Evolutionary conservation across 2,329 filamentous ascomycete species (phyloP).

Genomic region (Dactylellina leptospora): DNA sequence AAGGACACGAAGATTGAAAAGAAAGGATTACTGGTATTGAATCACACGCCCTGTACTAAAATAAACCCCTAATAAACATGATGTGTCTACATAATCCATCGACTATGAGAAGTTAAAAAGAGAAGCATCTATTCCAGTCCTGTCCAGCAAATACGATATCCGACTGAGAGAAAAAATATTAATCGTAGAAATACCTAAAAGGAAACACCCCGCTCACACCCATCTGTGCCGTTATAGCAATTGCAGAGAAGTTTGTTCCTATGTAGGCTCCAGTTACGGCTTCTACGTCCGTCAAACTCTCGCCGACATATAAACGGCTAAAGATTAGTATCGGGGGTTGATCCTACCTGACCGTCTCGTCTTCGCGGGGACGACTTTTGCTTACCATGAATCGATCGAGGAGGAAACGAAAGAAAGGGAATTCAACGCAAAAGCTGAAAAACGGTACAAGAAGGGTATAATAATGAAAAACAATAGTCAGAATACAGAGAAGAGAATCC

Average conservation of each 20-base stretch:
- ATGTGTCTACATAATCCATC: conserved; percentile 20
- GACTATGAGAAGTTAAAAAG: neutral
- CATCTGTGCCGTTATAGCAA: conserved; percentile 1
- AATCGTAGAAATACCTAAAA: conserved; percentile 17
- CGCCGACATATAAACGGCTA: neutral
- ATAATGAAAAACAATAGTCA: neutral
- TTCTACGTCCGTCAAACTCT: conserved; percentile 42
- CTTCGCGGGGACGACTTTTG: conserved; percentile 3
- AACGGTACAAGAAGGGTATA: neutral
- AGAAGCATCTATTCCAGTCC: conserved; percentile 10
- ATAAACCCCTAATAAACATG: conserved; percentile 31
- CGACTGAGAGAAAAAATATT: conserved; percentile 22
- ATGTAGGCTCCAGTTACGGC: conserved; percentile 8
- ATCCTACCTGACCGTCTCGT: conserved; percentile 15
- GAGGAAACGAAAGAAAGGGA: conserved; percentile 7
- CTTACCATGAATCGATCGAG: conserved; percentile 27
- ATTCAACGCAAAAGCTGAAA: neutral
- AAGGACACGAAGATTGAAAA: conserved; percentile 1
- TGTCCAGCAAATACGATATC: conserved; percentile 21
- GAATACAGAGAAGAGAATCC: neutral
- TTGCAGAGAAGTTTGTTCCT: conserved; percentile 31
- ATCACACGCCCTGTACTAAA: conserved; percentile 19
- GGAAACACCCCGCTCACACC: neutral
- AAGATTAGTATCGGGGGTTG: neutral
- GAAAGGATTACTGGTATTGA: conserved; percentile 5